phyloP scores from a whole-genome alignment of 2,329 filamentous ascomycete species.

The Hymenoscyphus occultus region DNA sequence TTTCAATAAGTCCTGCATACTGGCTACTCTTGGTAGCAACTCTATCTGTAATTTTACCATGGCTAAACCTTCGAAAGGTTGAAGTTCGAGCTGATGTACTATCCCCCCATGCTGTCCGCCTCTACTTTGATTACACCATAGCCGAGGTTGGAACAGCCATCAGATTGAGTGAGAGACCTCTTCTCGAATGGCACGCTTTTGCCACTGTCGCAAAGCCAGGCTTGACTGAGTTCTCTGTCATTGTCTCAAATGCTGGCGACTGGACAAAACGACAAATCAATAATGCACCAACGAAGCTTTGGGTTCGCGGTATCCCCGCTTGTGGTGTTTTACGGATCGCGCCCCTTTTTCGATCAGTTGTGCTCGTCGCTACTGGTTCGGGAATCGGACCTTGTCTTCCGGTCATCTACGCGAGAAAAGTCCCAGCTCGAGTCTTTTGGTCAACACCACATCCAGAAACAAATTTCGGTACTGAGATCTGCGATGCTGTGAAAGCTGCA shows the following conservation, averaged over 20 bases:
- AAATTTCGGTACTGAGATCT: slow-evolving; percentile 38
- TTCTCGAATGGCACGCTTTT: slow-evolving; percentile 73
- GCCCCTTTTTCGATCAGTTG: slow-evolving; percentile 60
- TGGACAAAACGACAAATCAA: slow-evolving; percentile 67
- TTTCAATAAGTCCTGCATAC: slow-evolving; percentile 52
- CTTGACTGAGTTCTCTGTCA: slow-evolving; percentile 56
- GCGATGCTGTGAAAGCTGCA: slow-evolving; percentile 33
- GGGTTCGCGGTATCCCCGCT: slow-evolving; percentile 52
- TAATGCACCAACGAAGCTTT: slow-evolving; percentile 58
- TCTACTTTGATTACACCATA: slow-evolving; percentile 59
- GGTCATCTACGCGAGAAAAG: slow-evolving; percentile 27
- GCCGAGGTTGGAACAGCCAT: slow-evolving; percentile 55
- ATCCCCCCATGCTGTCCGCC: slow-evolving; percentile 68
- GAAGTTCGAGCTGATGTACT: slow-evolving; percentile 63
- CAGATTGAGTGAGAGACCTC: slow-evolving; percentile 59
- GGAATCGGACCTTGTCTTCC: slow-evolving; percentile 66
- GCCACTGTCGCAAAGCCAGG: slow-evolving; percentile 39
- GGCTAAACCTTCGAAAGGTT: slow-evolving; percentile 68
- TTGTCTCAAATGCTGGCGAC: slow-evolving; percentile 72
- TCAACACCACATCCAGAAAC: slow-evolving; percentile 36
- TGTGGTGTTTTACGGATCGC: slow-evolving; percentile 67
- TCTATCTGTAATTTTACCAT: slow-evolving; percentile 65
- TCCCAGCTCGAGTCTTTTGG: slow-evolving; percentile 37
- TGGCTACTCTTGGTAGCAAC: slow-evolving; percentile 70
- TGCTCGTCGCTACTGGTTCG: slow-evolving; percentile 69